Evolutionary conservation across 2,329 filamentous ascomycete species (phyloP).

Genomic region (Hymenoscyphus linearis): DNA sequence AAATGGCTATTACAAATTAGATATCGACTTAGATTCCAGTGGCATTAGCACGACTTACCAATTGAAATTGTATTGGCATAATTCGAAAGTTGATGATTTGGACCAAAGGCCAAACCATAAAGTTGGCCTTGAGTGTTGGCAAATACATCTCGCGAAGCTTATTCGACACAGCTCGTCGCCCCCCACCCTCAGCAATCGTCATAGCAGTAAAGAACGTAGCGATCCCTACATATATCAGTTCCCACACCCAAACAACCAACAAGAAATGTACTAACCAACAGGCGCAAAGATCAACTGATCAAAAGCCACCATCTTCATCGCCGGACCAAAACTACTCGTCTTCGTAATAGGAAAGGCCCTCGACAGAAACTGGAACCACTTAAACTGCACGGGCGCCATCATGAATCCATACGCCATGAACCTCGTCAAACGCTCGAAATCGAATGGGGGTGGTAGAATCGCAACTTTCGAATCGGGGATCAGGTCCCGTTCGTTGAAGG

Average conservation of each 20-base stretch:
- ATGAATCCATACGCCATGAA: slow-evolving; percentile 98
- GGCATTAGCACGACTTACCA: slow-evolving; percentile 57
- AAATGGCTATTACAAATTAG: slow-evolving; percentile 62
- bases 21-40: background rate
- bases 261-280: slow-evolving; percentile 50
- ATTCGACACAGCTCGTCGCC: slow-evolving; percentile 67
- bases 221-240: slow-evolving; percentile 47
- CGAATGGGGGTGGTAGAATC: slow-evolving; percentile 71
- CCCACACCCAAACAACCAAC: background rate
- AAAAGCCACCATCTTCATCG: slow-evolving; percentile 83
- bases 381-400: slow-evolving; percentile 92
- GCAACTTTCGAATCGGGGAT: slow-evolving; percentile 55
- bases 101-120: slow-evolving; percentile 88
- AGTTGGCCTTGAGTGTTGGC: slow-evolving; percentile 93
- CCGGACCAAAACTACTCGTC: slow-evolving; percentile 65
- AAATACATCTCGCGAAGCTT: slow-evolving; percentile 95
- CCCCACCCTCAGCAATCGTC: slow-evolving; percentile 91
- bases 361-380: slow-evolving; percentile 88
- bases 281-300: slow-evolving; percentile 94
- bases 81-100: slow-evolving; percentile 95
- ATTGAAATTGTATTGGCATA: slow-evolving; percentile 92
- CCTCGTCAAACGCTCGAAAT: slow-evolving; percentile 87
- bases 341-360: slow-evolving; percentile 80
- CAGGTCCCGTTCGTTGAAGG: slow-evolving; percentile 58
- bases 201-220: slow-evolving; percentile 91